Base-by-base conservation (phyloP, 2,329 filamentous ascomycete species). In the Exophiala sideris region DNA sequence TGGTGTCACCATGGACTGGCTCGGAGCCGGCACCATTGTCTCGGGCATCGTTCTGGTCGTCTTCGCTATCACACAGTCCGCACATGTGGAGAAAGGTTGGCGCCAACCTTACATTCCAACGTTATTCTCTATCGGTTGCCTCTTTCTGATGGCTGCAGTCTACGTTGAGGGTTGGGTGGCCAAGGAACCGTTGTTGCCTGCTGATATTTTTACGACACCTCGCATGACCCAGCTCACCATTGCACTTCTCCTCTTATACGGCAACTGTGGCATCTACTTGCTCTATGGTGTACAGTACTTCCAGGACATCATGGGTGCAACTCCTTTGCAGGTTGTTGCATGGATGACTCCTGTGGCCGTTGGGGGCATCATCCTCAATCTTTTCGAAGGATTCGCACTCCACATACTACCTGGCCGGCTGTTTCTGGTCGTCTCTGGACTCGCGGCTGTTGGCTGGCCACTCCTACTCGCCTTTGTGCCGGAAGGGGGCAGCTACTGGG, bases 161-260 rank as follows among this genome's bases (percentile, higher is more conserved):
- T 91, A 89, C 57, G 75, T 91, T 2, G 86, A 94, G 71, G 84
- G 84, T 0, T 88, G 83, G 81, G 77, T 89, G 0, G 82, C 86
- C 1, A 67, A 77, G 12, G 78, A 85, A 48, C 89, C 89, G 0
- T 72, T 94, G 1, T 72, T 94, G 0, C 88, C 89, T 0, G 73
- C 78, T 0, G 86, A 86, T 16, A 69, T 92, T 20, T 91, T 94
- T 71, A 52, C 52, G 5, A 80, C 86, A 3, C 85, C 83, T 56
- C 84, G 84, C 49, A 88, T 92, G 82, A 81, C 76, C 33, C 78
- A 85, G 0, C 70, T 91, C 12, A 73, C 79, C 2, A 59, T 81
- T 1, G 79, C 81, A 0, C 71, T 89, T 8, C 80, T 88, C 45
- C 82, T 87, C 62, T 75, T 80, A 0, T 90, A 89, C 54, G 87